Evolutionary conservation across 768 basidiomycete species (phyloP), one percentile per base, ranked within the genome.

Genomic region (Podaxis sp.): DNA sequence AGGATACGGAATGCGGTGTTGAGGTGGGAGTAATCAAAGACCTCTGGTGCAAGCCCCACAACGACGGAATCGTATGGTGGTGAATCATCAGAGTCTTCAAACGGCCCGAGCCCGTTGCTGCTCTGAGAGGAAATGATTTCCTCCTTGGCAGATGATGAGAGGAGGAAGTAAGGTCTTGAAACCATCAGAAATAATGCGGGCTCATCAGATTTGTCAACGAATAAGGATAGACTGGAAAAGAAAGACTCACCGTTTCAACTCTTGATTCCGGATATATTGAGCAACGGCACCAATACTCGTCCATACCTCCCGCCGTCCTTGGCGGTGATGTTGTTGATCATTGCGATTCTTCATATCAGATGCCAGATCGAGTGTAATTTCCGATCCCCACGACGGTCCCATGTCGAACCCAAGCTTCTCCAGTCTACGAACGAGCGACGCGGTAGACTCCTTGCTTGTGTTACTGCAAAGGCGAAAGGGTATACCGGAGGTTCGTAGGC

Each of bases 1-100:
- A 89, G 80, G 21, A 90, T 77, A 3, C 87, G 82, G 63, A 90
- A 90, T 0, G 89, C 88, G 7, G 76, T 76, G 69, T 88, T 89
- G 44, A 91, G 78, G 54, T 75, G 69, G 1, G 72, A 67, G 66
- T 89, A 90, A 47, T 79, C 76, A 61, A 89, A 76, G 2, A 73
- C 62, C 1, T 70, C 60, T 1, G 84, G 85, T 0, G 86, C 79
- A 16, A 87, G 77, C 4, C 88, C 87, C 14, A 90, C 70, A n/a
- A 89, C 79, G 25, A 90, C 87, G 0, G 82, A 76, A 63, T 90
- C 86, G 64, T 80, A 80, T 1, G 69, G 67, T 1, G 69, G 67
- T 4, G 62, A 64, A 13, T 67, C 50, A 5, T 62, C 35, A 5
- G 61, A 44, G 0, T 51, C 18, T 7, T 62, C 63, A 2, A 4